These are phyloP conservation scores for Corylus americana DNA, from an alignment of 306 rosid genomes.

Conservation along the genomic window DNA sequence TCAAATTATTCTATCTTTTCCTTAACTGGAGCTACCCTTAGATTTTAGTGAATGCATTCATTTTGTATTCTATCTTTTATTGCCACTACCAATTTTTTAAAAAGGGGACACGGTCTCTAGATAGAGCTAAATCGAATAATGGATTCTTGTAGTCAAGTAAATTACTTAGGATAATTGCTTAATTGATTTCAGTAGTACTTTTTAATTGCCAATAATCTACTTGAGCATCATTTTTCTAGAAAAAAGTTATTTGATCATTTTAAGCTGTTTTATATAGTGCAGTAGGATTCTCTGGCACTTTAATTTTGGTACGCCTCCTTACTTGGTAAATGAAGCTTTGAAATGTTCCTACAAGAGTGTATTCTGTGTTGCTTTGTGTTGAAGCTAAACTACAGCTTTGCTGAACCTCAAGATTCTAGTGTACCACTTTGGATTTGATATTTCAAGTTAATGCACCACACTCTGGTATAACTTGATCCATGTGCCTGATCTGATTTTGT, in stretches of 20 bases:
- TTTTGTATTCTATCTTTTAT: not conserved
- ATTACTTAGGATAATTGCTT: not conserved
- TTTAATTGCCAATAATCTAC: not conserved
- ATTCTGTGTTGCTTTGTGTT: not conserved
- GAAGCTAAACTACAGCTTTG: not conserved
- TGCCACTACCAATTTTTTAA: not conserved
- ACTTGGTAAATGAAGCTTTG: not conserved
- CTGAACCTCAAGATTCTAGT: not conserved
- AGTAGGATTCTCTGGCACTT: not conserved
- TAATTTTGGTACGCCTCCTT: not conserved
- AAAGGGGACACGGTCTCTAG: not conserved
- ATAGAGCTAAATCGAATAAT: not conserved
- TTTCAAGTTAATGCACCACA: not conserved
- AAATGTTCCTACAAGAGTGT: not conserved
- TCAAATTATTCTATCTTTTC: not conserved
- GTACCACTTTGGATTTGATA: not conserved
- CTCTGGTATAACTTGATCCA: slow-evolving; percentile 24
- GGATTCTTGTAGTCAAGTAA: not conserved
- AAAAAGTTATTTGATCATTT: not conserved
- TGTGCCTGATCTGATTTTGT: slow-evolving; percentile 30
- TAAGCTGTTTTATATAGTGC: not conserved
- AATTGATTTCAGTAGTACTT: not conserved
- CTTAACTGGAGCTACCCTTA: not conserved
- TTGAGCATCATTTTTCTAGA: not conserved
- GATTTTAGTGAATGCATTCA: not conserved